Conservation (phyloP, 2,329 filamentous ascomycete species). For the Corniculantispora saksenae region DNA sequence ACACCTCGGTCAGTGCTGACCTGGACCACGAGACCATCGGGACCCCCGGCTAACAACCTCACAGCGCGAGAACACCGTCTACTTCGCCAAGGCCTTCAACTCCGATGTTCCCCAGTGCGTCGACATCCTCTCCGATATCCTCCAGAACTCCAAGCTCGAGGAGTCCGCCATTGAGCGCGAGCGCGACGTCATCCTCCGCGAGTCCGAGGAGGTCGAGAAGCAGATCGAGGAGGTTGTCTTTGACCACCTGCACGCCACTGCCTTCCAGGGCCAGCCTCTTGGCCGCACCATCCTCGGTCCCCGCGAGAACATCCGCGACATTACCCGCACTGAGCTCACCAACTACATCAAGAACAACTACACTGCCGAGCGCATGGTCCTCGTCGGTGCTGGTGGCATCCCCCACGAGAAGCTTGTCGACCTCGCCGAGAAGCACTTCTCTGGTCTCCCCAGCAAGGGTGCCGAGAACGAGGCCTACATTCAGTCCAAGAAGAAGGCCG, state of each 20-base stretch:
- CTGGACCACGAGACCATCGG: constrained; percentile 26
- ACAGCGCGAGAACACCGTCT: constrained; percentile 98
- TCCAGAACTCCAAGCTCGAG: constrained; percentile 99
- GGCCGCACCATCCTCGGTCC: constrained; percentile 97
- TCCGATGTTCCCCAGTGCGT: constrained; percentile 93
- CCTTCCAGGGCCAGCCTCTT: constrained; percentile 93
- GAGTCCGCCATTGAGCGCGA: constrained; percentile 90
- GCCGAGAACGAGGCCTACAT: constrained; percentile 74
- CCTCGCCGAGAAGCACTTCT: constrained; percentile 95
- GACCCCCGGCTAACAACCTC: constrained; percentile 29
- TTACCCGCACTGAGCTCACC: constrained; percentile 84
- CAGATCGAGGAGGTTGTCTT: constrained; percentile 99
- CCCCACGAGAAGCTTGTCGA: constrained; percentile 93
- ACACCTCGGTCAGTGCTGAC: constrained; percentile 81
- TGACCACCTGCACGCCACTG: constrained; percentile 97
- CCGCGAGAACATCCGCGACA: constrained; percentile 96
- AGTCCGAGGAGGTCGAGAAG: constrained; percentile 99
- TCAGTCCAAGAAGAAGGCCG: constrained; percentile 82
- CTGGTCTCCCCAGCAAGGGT: constrained; percentile 72
- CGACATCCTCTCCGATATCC: constrained; percentile 97
- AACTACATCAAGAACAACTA: constrained; percentile 99
- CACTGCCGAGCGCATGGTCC: constrained; percentile 98
- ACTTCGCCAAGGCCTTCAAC: constrained; percentile 99
- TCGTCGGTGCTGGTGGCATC: constrained; percentile 91
- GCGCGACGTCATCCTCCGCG: constrained; percentile 96